phyloP scores from a whole-genome alignment of 805 yeast genomes.

The Candida multigemmis region DNA sequence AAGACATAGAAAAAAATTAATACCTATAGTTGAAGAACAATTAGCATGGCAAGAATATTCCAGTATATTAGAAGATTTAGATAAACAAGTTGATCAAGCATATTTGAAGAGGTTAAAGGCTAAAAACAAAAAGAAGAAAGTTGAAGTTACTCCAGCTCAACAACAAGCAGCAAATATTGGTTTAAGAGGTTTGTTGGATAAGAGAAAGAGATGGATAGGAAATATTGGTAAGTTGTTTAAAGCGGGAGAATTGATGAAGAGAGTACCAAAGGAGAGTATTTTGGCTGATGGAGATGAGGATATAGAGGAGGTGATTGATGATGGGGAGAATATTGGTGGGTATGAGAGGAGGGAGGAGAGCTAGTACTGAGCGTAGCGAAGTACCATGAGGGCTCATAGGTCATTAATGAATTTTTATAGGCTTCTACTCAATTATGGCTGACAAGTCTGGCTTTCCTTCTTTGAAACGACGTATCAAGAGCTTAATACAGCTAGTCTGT shows the following conservation, averaged over 20 bases:
- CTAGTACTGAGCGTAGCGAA: too few species aligned
- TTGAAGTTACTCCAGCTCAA: slow-evolving; percentile 26
- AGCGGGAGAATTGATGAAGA: slow-evolving; percentile 58
- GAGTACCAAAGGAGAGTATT: slow-evolving; percentile 59
- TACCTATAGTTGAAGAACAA: slow-evolving; percentile 76
- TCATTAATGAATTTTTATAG: too few species aligned
- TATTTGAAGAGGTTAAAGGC: slow-evolving; percentile 75
- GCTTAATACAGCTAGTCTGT: too few species aligned
- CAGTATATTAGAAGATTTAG: slow-evolving; percentile 84
- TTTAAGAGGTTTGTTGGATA: slow-evolving; percentile 70
- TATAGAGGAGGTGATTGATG: slow-evolving; percentile 23
- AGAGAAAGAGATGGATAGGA: slow-evolving; percentile 79
- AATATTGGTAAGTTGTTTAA: slow-evolving; percentile 83
- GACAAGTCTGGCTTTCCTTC: too few species aligned
- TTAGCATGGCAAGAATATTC: slow-evolving; percentile 92
- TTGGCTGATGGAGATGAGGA: slow-evolving; percentile 33
- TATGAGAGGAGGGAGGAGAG: too few species aligned
- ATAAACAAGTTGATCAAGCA: slow-evolving; percentile 94
- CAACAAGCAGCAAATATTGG: slow-evolving; percentile 74
- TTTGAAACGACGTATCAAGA: too few species aligned
- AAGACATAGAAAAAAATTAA: slow-evolving; percentile 52
- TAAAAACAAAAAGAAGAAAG: slow-evolving; percentile 49
- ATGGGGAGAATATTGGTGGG: slow-evolving; percentile 17
- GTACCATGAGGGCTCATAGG: too few species aligned
- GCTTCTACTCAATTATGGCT: too few species aligned